These are phyloP conservation scores for Kwoniella botswanensis DNA, from an alignment of 768 basidiomycete species.

Conservation along the genomic window DNA sequence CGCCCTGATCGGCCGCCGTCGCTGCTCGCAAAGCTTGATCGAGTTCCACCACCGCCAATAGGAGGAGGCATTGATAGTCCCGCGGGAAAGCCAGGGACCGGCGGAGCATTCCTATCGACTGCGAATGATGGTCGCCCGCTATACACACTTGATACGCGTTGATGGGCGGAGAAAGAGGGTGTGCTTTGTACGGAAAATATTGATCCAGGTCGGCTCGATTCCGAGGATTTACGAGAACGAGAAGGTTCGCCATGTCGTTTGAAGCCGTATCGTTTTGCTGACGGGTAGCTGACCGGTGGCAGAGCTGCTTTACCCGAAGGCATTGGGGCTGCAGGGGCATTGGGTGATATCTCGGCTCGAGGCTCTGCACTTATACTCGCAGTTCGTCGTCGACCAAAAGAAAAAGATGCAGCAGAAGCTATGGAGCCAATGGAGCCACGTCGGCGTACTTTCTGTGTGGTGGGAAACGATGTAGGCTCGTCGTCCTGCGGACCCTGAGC, in stretches of 20 bases:
- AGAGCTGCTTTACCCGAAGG: constrained; percentile 35
- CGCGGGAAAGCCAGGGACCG: constrained; percentile 28
- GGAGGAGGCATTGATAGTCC: constrained; percentile 31
- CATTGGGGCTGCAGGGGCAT: constrained; percentile 25
- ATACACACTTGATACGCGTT: constrained; percentile 20
- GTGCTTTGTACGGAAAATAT: constrained; percentile 50
- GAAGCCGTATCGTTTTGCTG: constrained; percentile 56
- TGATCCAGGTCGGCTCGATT: constrained; percentile 52
- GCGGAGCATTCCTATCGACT: constrained; percentile 29
- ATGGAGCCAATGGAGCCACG: constrained; percentile 44
- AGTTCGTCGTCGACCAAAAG: constrained; percentile 39
- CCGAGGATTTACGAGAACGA: constrained; percentile 40
- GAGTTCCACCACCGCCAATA: constrained; percentile 15
- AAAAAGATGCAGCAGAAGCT: constrained; percentile 35
- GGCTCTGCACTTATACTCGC: constrained; percentile 31
- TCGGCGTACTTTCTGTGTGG: constrained; percentile 28
- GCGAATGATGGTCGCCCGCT: constrained; percentile 22
- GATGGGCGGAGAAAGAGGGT: constrained; percentile 21
- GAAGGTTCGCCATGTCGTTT: constrained; percentile 41
- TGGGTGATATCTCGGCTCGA: background rate
- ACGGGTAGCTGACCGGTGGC: constrained; percentile 52
- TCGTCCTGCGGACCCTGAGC: constrained; percentile 21
- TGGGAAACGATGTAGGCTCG: background rate
- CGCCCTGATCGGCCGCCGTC: constrained; percentile 30
- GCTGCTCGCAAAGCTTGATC: constrained; percentile 38